Conservation (phyloP, 202 grass and related monocot genomes). For the Hordeum pubiflorum region DNA sequence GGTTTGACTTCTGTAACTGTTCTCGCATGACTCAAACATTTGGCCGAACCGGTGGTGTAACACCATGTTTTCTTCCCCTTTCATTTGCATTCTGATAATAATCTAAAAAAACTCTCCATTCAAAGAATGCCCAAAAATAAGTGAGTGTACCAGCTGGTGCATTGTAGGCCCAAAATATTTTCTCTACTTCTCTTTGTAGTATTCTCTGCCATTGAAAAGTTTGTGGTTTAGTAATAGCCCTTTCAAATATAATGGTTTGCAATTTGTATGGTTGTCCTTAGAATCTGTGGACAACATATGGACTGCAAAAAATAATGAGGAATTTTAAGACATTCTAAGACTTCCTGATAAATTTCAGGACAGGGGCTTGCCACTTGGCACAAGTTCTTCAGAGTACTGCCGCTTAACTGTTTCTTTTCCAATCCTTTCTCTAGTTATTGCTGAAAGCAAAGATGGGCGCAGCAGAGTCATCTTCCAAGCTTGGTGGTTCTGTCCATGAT, state of each 20-base stretch:
- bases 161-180: neutral
- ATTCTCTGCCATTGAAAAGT: neutral
- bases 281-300: slow-evolving; percentile 19
- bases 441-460: slow-evolving; percentile 30
- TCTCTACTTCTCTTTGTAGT: neutral
- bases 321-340: neutral
- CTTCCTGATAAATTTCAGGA: neutral
- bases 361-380: slow-evolving; percentile 12
- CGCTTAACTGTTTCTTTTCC: slow-evolving; percentile 3
- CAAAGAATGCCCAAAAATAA: neutral
- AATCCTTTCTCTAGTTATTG: neutral
- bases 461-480: slow-evolving; percentile 31
- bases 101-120: neutral
- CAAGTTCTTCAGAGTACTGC: slow-evolving; percentile 6
- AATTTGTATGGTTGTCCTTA: slow-evolving; percentile 19
- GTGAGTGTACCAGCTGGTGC: neutral
- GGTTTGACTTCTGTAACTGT: neutral
- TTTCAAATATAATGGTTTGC: neutral
- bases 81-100: neutral
- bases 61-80: neutral
- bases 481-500: slow-evolving; percentile 29
- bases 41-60: neutral
- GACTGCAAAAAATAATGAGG: neutral
- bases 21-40: neutral
- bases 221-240: slow-evolving; percentile 2